These are phyloP conservation scores for Calcarisporium arbuscula DNA, from an alignment of 2,329 filamentous ascomycete genomes.

Conservation along the genomic window DNA sequence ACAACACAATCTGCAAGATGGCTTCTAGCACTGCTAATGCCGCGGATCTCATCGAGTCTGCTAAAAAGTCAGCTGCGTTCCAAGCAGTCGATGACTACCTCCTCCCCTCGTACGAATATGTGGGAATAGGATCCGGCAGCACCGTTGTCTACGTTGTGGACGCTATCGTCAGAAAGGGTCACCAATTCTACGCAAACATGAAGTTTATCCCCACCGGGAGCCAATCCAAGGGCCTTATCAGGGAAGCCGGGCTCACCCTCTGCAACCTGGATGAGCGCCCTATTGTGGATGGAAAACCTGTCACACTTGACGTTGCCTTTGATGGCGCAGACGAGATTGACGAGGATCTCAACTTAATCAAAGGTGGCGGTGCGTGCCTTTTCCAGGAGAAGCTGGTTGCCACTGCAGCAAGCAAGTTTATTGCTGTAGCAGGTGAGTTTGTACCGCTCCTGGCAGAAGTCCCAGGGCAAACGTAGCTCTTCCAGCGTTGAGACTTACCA, in stretches of 20 bases:
- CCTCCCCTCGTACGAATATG: slow-evolving; percentile 51
- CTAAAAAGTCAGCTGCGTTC: slow-evolving; percentile 69
- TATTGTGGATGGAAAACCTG: slow-evolving; percentile 28
- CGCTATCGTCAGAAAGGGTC: slow-evolving; percentile 61
- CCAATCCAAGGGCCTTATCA: slow-evolving; percentile 83
- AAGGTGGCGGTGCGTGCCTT: slow-evolving; percentile 93
- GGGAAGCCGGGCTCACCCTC: slow-evolving; percentile 68
- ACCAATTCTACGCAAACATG: slow-evolving; percentile 53
- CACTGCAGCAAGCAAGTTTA: slow-evolving; percentile 73
- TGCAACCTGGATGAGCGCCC: slow-evolving; percentile 73
- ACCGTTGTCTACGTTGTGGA: slow-evolving; percentile 83
- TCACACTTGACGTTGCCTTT: slow-evolving; percentile 80
- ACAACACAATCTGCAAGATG: slow-evolving; percentile 4
- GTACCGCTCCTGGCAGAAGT: too few species aligned
- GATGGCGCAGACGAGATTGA: slow-evolving; percentile 98
- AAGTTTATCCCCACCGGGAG: slow-evolving; percentile 89
- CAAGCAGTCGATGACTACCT: slow-evolving; percentile 71
- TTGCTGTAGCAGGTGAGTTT: slow-evolving; percentile 71
- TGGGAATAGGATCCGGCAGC: slow-evolving; percentile 77
- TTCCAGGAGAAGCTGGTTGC: slow-evolving; percentile 98
- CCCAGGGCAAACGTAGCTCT: too few species aligned
- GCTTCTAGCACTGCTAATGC: not conserved
- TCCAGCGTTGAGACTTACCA: too few species aligned
- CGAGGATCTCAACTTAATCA: slow-evolving; percentile 90
- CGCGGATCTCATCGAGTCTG: slow-evolving; percentile 52